phyloP scores from a whole-genome alignment of 306 rosid genomes.

The Lathyrus oleraceus region DNA sequence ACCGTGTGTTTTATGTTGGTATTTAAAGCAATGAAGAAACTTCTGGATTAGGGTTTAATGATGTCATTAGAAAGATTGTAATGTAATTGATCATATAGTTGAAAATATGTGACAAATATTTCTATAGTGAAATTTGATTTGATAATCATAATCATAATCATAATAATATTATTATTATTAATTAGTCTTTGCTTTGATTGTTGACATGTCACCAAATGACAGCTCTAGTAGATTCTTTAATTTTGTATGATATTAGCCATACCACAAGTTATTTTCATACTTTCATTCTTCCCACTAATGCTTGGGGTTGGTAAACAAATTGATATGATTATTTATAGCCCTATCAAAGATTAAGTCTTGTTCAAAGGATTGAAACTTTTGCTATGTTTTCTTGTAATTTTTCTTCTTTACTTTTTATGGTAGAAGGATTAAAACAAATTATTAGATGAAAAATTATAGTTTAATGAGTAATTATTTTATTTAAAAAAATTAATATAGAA shows the following conservation, averaged over 20 bases:
- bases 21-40: slow-evolving; percentile 10
- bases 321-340: slow-evolving; percentile 29
- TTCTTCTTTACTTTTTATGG: neutral
- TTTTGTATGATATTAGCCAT: slow-evolving; percentile 39
- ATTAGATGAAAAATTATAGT: too few relatives aligned
- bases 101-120: slow-evolving; percentile 17
- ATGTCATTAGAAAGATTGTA: neutral
- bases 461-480: too few relatives aligned
- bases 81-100: neutral
- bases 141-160: neutral
- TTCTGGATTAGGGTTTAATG: slow-evolving; percentile 1
- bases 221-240: slow-evolving; percentile 39
- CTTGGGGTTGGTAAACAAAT: slow-evolving; percentile 51
- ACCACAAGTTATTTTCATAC: slow-evolving; percentile 44
- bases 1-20: neutral
- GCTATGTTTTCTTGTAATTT: neutral
- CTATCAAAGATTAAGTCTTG: neutral
- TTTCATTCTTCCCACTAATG: slow-evolving; percentile 52
- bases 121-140: slow-evolving; percentile 8
- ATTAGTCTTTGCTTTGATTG: slow-evolving; percentile 36
- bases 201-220: slow-evolving; percentile 43
- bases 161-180: neutral
- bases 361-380: slow-evolving; percentile 29
- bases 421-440: neutral
- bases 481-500: too few relatives aligned